Evolutionary conservation across 2,329 filamentous ascomycete species (phyloP).

Genomic region (Monosporascus ibericus): DNA sequence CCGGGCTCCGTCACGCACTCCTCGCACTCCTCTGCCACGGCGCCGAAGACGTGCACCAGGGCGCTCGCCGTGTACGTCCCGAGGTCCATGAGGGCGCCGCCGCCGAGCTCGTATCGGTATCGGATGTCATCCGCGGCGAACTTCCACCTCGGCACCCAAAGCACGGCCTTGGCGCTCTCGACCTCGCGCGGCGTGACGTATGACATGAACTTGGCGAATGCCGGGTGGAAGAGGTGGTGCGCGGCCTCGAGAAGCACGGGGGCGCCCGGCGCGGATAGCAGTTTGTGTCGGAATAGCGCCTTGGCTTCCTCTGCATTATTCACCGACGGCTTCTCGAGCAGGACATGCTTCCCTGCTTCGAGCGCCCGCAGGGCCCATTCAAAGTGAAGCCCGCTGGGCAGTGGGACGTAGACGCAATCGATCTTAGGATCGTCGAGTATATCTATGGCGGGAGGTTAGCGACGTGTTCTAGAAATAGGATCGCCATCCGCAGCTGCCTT

Average conservation of each 20-base stretch:
- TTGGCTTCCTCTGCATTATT: slow-evolving; percentile 39
- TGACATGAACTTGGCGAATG: slow-evolving; percentile 35
- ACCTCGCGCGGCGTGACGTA: slow-evolving; percentile 33
- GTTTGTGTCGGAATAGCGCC: slow-evolving; percentile 34
- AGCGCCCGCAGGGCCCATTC: slow-evolving; percentile 45
- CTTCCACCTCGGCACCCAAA: slow-evolving; percentile 24
- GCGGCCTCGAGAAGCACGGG: slow-evolving; percentile 48
- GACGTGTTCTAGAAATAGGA: not conserved
- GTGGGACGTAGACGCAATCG: slow-evolving; percentile 45
- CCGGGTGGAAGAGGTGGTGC: slow-evolving; percentile 45
- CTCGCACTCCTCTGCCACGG: slow-evolving; percentile 26
- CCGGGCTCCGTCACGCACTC: slow-evolving; percentile 17
- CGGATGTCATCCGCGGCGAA: slow-evolving; percentile 35
- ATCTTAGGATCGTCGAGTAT: slow-evolving; percentile 35
- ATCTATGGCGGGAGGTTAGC: slow-evolving; percentile 13
- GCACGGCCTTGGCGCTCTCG: slow-evolving; percentile 23
- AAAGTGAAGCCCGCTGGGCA: slow-evolving; percentile 36
- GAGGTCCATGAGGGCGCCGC: slow-evolving; percentile 33
- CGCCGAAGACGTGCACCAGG: slow-evolving; percentile 26
- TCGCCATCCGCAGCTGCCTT: not conserved
- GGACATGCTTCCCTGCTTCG: slow-evolving; percentile 45
- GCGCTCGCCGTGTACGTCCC: slow-evolving; percentile 28
- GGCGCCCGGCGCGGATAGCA: slow-evolving; percentile 24
- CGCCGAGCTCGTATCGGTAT: slow-evolving; percentile 35
- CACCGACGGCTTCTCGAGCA: slow-evolving; percentile 48